Percentiles rank a stretch among this genome's conserved stretches.
Conservation (phyloP, 257 asterid genomes). For the Leonotis leonurus region DNA sequence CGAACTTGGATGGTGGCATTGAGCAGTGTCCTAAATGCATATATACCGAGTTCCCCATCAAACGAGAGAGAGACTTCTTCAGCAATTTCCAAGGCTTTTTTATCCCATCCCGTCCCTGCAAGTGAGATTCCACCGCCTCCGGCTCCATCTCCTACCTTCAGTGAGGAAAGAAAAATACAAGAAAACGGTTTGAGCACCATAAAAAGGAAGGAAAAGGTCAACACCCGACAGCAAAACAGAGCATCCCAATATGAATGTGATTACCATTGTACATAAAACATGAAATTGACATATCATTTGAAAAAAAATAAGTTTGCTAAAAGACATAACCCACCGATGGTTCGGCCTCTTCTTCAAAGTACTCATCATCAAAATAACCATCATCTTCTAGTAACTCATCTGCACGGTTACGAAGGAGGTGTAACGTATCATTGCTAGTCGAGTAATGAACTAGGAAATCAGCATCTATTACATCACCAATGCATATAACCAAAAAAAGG, state of each 20-base stretch:
- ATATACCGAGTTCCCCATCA: constrained; percentile 71
- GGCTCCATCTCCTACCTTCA: constrained; percentile 81
- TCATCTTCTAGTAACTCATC: constrained; percentile 52
- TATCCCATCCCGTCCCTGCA: constrained; percentile 79
- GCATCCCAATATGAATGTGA: neutral
- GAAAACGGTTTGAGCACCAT: neutral
- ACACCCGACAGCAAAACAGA: neutral
- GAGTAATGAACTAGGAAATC: neutral
- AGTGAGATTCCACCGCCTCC: constrained; percentile 86
- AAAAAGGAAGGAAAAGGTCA: neutral
- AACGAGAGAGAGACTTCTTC: constrained; percentile 70
- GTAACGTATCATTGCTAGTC: neutral
- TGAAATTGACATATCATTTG: neutral
- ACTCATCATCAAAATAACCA: constrained; percentile 47
- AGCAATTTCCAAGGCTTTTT: constrained; percentile 57
- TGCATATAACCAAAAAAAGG: neutral
- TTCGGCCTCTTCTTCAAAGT: constrained; percentile 61
- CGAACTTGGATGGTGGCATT: constrained; percentile 74
- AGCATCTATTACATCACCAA: neutral
- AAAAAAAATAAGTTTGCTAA: neutral
- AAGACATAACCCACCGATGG: constrained; percentile 36
- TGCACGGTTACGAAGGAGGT: constrained; percentile 15
- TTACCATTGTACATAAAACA: neutral
- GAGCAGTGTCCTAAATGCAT: constrained; percentile 66
- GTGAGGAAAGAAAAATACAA: neutral